Base-by-base conservation (phyloP, 495 filamentous ascomycete genomes). In the Penicillium chermesinum region DNA sequence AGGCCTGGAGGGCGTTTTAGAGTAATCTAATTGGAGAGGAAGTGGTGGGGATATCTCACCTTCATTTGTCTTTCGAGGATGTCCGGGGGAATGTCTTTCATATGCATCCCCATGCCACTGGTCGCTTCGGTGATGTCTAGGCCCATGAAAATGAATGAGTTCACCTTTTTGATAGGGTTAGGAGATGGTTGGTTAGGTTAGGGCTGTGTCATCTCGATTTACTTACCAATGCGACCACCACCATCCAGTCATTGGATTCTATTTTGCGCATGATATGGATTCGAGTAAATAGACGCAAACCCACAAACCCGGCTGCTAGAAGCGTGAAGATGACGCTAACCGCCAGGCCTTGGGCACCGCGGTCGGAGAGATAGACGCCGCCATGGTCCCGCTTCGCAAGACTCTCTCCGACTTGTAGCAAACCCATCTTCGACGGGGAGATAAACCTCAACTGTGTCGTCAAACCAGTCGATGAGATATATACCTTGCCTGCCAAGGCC, bases 241-340 rank as follows among this genome's bases (percentile, higher is more conserved):
- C 57, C 66, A 72, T 69, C 66, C 67, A 74, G 53, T 74, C 71
- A 55, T 71, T 74, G 6, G 57, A 32, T 40, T 74, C 66, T 53
- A 74, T 59, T 16, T 54, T 60, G 16, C 60, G 57, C 50, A 72
- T 62, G 15, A 74, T 46, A 12, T 48, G 57, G 15, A 58, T 49
- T 3, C 71, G 61, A 14, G 69, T 72, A 45, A 66, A 72, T 16
- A 74, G 50, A 3, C 71, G 65, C n/a, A 63, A 49, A 4, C 46
- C 43, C 7, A 74, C 69, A 17, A 72, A 67, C 32, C 27, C 47
- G 2, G 62, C 56, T n/a, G 69, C 69, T 12, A 74, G 44, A 1
- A 14, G 44, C 7, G 69, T 71, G 41, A 74, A 71, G 13, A 70
- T 50, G 25, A 71, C 53, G 37, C 69, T 72, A 18, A 65, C 50